A percentile compares a stretch with the other conserved stretches of the same genome.
Conservation (phyloP, 208 protist species). For the Ichthyophonus hoferi region DNA sequence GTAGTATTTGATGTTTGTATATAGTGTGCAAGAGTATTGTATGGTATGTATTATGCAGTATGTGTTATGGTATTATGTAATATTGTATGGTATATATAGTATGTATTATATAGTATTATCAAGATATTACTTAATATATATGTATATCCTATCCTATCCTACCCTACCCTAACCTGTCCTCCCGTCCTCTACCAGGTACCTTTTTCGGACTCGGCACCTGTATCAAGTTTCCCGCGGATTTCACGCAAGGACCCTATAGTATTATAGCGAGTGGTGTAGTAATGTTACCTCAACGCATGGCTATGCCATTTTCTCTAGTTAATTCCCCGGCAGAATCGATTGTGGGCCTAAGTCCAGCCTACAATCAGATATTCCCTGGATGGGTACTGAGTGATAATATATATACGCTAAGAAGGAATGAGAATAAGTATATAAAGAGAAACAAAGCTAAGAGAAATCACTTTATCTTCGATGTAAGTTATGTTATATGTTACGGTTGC, state of each 20-base stretch:
- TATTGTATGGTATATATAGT: too few species aligned
- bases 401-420: background rate
- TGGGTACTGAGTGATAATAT: conserved; percentile 29
- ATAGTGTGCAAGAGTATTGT: too few species aligned
- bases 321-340: conserved; percentile 10
- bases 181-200: background rate
- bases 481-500: too few species aligned
- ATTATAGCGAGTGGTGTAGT: conserved; percentile 13
- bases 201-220: conserved; percentile 16
- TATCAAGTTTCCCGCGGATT: conserved; percentile 20
- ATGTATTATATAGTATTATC: too few species aligned
- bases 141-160: background rate
- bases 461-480: conserved; percentile 18
- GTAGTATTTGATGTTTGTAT: too few species aligned
- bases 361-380: conserved; percentile 28
- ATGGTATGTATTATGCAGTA: too few species aligned
- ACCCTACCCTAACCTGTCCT: background rate
- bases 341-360: conserved; percentile 8
- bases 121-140: too few species aligned
- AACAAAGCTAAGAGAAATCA: conserved; percentile 7
- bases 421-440: background rate
- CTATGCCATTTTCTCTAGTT: conserved; percentile 7
- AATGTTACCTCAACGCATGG: conserved; percentile 11
- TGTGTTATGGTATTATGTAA: too few species aligned
- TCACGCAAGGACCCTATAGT: background rate